Base-by-base conservation (phyloP, 1,139 yeast species). In the Suzukiozyma palmioleophila region DNA sequence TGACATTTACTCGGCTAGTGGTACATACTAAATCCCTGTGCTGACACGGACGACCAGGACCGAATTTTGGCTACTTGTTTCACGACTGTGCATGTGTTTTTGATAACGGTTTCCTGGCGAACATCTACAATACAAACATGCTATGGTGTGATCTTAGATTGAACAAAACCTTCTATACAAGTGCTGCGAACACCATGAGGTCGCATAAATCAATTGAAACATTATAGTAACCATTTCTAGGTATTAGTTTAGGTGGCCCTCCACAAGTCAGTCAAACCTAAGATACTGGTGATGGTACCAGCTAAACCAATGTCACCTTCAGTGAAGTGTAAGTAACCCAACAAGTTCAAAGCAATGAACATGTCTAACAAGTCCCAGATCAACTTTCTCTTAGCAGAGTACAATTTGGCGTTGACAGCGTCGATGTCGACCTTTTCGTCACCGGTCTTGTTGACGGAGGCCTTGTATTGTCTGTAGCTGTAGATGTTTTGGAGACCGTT, bases 241-340 rank as follows among this genome's bases (percentile, higher is more conserved):
- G n/a, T n/a, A n/a, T n/a, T n/a, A n/a, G n/a, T 28, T 15, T 43
- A 50, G 39, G 58, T 53, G 11, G 54, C 38, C 26, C 50, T 64
- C 92, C 92, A 90, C 48, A 84, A 65, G 52, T 86, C 89, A 56
- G 73, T 76, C 45, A 87, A 70, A 30, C 96, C 96, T 64, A 89
- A 69, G 41, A 82, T 45, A 32, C 96, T 84, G 26, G 97, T 88
- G 45, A 86, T 67, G 26, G 84, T 73, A 60, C 97, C 97, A 35
- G 94, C 90, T 47, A 83, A 67, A 37, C 96, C 97, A 41, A 88
- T 77, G 37, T 83, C 73, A 38, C 95, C 95, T 52, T 90, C 97
- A 57, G 83, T 80, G 52, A 76, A 69, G 54, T 73, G 71, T 53
- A 84, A 68, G 61, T 70, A 64, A 44, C 77, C 72, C 61, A 87